A percentile compares a stretch with the other conserved stretches of the same genome.
Conservation (phyloP, 768 basidiomycete species). For the Kwoniella sp. region DNA sequence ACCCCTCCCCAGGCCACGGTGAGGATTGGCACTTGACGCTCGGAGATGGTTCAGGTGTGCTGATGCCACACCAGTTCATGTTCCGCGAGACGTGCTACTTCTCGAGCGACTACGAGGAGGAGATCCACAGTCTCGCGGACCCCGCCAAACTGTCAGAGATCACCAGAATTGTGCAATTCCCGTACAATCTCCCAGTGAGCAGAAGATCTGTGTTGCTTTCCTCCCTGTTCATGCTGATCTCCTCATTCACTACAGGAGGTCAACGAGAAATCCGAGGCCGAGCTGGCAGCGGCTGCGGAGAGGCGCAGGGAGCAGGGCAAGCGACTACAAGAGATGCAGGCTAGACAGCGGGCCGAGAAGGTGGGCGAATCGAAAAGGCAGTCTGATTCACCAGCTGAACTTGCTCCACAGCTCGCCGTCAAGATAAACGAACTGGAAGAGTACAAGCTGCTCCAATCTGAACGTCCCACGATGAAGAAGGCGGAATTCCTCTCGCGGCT, state of each 20-base stretch:
- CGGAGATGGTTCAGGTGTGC: background rate
- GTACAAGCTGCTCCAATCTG: conserved; percentile 37
- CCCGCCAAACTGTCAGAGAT: conserved; percentile 62
- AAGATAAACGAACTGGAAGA: conserved; percentile 58
- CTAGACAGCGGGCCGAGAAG: conserved; percentile 79
- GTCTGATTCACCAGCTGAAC: conserved; percentile 7
- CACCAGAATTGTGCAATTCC: conserved; percentile 81
- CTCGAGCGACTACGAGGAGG: conserved; percentile 66
- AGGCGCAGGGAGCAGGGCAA: conserved; percentile 78
- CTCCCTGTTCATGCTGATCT: background rate
- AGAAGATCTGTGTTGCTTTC: background rate
- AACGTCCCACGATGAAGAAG: conserved; percentile 53
- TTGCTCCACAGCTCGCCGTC: conserved; percentile 24
- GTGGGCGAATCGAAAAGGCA: too few species aligned
- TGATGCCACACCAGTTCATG: conserved; percentile 66
- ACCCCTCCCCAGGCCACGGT: conserved; percentile 73
- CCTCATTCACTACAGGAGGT: conserved; percentile 46
- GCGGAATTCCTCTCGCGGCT: conserved; percentile 63
- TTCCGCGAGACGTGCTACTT: conserved; percentile 80
- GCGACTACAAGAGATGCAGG: conserved; percentile 84
- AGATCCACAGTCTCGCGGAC: conserved; percentile 65
- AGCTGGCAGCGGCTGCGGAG: conserved; percentile 70
- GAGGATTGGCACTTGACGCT: conserved; percentile 28
- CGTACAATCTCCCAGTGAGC: conserved; percentile 58
- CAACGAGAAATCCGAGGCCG: conserved; percentile 88